Evolutionary conservation across 179 eudicot genomes (phyloP).

Genomic region (Patellifolia procumbens): DNA sequence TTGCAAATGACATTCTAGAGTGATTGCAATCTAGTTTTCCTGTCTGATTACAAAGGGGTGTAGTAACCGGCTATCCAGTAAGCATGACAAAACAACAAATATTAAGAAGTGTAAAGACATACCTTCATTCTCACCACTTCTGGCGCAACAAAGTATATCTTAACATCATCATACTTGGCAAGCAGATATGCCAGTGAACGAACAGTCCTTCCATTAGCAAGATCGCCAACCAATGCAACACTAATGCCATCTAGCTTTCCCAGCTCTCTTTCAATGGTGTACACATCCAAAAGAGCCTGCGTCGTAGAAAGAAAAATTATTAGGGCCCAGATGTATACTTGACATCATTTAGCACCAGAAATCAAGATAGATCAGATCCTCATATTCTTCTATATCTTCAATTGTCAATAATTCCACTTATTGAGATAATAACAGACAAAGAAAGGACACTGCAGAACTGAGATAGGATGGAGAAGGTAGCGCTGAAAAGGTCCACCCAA

Average conservation of each 20-base stretch:
- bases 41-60: not conserved
- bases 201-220: conserved; percentile 93
- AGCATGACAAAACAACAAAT: not conserved
- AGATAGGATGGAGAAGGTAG: not conserved
- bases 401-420: not conserved
- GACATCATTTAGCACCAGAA: not conserved
- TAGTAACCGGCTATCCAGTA: not conserved
- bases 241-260: conserved; percentile 88
- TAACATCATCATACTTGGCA: conserved; percentile 79
- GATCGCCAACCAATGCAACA: conserved; percentile 98
- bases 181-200: conserved; percentile 95
- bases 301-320: conserved; percentile 13
- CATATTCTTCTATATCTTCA: not conserved
- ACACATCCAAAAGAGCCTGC: conserved; percentile 89
- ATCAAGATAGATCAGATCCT: not conserved
- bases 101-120: not conserved
- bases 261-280: conserved; percentile 90
- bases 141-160: conserved; percentile 89
- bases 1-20: not conserved
- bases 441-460: not conserved
- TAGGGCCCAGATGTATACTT: not conserved
- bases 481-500: not conserved
- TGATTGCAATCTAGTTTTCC: not conserved
- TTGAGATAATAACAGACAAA: not conserved
- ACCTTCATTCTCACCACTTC: conserved; percentile 96